Evolutionary conservation across 148 eudicot species (phyloP), one percentile per base, ranked within the genome.

Genomic region (Fagopyrum esculentum): DNA sequence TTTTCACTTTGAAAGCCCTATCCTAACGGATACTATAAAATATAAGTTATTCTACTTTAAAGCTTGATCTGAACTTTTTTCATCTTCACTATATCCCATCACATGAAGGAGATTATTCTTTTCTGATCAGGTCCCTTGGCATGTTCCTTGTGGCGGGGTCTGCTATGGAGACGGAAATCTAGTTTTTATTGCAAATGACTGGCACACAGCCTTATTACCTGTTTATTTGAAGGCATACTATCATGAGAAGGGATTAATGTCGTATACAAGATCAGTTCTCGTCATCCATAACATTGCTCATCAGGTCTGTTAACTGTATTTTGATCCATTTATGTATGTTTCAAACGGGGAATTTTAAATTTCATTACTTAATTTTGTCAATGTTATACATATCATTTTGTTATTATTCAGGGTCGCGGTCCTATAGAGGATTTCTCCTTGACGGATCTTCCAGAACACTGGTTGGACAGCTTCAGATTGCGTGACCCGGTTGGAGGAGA

Each of bases 151-250:
- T 83, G 98, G 98, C 43, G 98, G 98, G 11, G 84, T 89, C 80
- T 86, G 97, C 87, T 95, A 95, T 35, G 98, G 98, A 78, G 98
- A 95, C 80, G 98, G 97, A 80, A 95, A 95, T 85, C 83, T 92
- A 84, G 97, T 83, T 73, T 95, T 95, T 81, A 84, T 95, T 81
- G 98, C 97, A 75, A 95, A 95, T 82, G 98, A 95, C 74, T 95
- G 98, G 98, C 98, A 95, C 77, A 95, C 98, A 73, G 96, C 98
- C 50, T 78, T 95, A 74, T 80, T 95, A 64, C 97, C 98, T 5
- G 97, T 95, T 48, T 92, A 95, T 82, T 87, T 95, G 9, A 95
- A 95, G 77, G 98, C 98, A 73, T 90, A 92, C 73, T 95, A 92
- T 77, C 93, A 97, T 47, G 97, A 92, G 80, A 80, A 92, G 74